Evolutionary conservation across 441 rosid species (phyloP).

Genomic region (Cnidoscolus chayamansa): DNA sequence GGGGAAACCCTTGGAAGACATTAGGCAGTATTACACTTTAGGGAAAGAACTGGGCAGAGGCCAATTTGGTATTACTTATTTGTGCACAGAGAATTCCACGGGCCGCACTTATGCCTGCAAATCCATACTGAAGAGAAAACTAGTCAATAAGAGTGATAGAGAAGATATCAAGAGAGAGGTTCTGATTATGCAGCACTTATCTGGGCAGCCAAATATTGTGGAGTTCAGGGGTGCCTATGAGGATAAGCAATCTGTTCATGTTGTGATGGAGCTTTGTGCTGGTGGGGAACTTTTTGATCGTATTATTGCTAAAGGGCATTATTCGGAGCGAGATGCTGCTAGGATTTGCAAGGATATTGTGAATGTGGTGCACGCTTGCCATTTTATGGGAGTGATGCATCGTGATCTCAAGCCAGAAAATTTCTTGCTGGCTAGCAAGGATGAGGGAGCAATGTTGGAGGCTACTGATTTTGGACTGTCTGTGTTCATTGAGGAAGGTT

Average conservation of each 20-base stretch:
- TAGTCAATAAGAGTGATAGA: conserved; percentile 53
- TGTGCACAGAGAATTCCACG: conserved; percentile 78
- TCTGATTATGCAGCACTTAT: conserved; percentile 82
- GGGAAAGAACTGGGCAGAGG: conserved; percentile 89
- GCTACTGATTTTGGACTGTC: conserved; percentile 93
- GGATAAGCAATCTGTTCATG: conserved; percentile 78
- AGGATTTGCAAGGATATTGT: conserved; percentile 58
- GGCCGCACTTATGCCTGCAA: conserved; percentile 72
- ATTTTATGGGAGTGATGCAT: conserved; percentile 90
- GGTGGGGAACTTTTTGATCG: conserved; percentile 95
- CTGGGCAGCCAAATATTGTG: conserved; percentile 85
- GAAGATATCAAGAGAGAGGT: conserved; percentile 83
- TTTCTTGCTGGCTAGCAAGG: conserved; percentile 72
- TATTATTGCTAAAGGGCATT: conserved; percentile 74
- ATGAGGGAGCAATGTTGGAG: conserved; percentile 65
- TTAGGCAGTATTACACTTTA: conserved; percentile 48
- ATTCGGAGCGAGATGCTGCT: conserved; percentile 88
- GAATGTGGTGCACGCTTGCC: conserved; percentile 85
- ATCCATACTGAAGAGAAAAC: conserved; percentile 81
- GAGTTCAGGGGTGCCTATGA: conserved; percentile 83
- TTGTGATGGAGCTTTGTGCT: conserved; percentile 95
- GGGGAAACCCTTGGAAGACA: conserved; percentile 74
- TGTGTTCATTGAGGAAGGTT: conserved; percentile 89
- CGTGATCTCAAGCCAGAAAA: conserved; percentile 95
- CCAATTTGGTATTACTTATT: conserved; percentile 79